phyloP scores from a whole-genome alignment of 768 basidiomycete species.

The Suillus alpinus region DNA sequence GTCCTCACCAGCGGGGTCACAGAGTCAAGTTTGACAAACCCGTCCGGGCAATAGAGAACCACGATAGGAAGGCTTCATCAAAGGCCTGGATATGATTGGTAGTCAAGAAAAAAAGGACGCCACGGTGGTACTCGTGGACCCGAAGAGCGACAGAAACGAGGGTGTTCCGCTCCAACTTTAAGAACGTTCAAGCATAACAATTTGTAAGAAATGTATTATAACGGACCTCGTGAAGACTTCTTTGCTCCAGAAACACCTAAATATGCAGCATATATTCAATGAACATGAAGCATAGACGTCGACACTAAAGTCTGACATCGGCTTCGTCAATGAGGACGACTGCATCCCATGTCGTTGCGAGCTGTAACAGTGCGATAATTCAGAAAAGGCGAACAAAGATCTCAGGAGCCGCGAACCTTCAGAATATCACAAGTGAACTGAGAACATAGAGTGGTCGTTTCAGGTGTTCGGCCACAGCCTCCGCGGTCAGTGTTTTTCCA shows the following conservation, averaged over 20 bases:
- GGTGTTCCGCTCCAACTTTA: constrained; percentile 54
- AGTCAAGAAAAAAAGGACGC: constrained; percentile 58
- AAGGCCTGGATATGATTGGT: constrained; percentile 39
- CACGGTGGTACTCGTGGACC: constrained; percentile 59
- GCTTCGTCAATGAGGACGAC: constrained; percentile 57
- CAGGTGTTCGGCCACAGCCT: constrained; percentile 57
- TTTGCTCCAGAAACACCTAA: constrained; percentile 74
- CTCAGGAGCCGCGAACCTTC: constrained; percentile 6
- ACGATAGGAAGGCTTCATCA: constrained; percentile 68
- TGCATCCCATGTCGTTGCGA: constrained; percentile 60
- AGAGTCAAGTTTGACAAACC: no score
- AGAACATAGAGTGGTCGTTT: constrained; percentile 51
- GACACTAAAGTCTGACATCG: constrained; percentile 8
- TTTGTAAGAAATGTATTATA: neutral
- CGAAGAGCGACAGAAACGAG: constrained; percentile 71
- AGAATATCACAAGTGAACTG: constrained; percentile 40
- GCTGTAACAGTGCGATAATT: constrained; percentile 42
- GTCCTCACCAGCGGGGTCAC: no score
- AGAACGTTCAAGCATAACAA: neutral
- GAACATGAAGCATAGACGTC: neutral
- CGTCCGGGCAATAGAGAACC: constrained; percentile 66
- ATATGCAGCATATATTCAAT: neutral
- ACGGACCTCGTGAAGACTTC: constrained; percentile 50
- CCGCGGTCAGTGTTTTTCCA: constrained; percentile 61
- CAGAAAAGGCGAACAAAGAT: neutral